Evolutionary conservation across 2,329 filamentous ascomycete species (phyloP), one percentile per base, ranked within the genome.

Genomic region (Rutstroemia sp.): DNA sequence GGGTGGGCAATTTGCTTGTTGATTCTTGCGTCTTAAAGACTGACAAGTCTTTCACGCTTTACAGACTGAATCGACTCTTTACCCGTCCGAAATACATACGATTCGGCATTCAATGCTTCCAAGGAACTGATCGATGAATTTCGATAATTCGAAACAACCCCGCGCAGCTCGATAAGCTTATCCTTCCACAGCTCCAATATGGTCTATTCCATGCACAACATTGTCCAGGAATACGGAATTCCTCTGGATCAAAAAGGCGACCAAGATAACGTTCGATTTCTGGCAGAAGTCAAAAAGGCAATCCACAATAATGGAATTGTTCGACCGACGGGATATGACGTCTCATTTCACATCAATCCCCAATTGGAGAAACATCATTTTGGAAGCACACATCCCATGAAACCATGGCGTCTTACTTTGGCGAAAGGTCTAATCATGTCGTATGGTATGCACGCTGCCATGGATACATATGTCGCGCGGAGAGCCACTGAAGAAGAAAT

Each of bases 331-430:
- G 92, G 91, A 64, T 92, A 95, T 73, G 91, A 81, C 34, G 92
- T 99, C 48, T 96, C 92, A 9, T 97, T 92, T 73, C 94, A 99
- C 71, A 90, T 91, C 74, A 96, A 96, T 67, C 89, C 92, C 1
- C 85, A 89, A 58, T 95, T 97, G 70, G 94, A 99, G 74, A 88
- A 88, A 69, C 92, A 97, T 73, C 94, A 99, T 72, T 99, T 99
- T 71, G 94, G 94, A 63, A 87, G 89, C 73, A 92, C 89, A 9
- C 94, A 99, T 76, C 94, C 94, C 19, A 99, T 99, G 94, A 99
- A 99, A 72, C 94, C 94, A 58, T 97, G 94, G 92, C 89, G 94
- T 38, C 76, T 99, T 61, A 96, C 92, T 16, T 80, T 99, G 55
- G 95, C 94, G 56, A 97, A 99, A 72, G 90, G 94, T 66, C 82